Evolutionary conservation across 306 rosid genomes (phyloP).

Genomic region (Geum urbanum): DNA sequence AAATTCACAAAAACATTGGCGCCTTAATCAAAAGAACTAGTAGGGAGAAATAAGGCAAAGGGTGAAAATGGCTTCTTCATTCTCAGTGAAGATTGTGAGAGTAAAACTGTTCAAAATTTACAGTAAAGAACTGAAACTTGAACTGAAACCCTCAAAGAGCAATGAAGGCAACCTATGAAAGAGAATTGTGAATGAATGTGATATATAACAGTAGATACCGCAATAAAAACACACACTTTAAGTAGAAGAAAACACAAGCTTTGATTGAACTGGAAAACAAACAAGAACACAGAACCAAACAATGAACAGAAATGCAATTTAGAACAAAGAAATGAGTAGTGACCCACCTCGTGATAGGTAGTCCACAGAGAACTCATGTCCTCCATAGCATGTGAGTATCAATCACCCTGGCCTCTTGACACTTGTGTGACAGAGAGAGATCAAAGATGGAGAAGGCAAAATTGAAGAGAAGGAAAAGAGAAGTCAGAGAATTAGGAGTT

Average conservation of each 20-base stretch:
- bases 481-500: slow-evolving; percentile 25
- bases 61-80: background rate
- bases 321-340: slow-evolving; percentile 15
- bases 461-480: slow-evolving; percentile 1
- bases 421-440: slow-evolving; percentile 3
- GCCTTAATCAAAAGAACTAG: background rate
- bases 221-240: slow-evolving; percentile 2
- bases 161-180: slow-evolving; percentile 23
- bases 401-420: background rate
- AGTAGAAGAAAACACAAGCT: slow-evolving; percentile 5
- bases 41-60: background rate
- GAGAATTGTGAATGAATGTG: slow-evolving; percentile 7
- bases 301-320: background rate
- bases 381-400: slow-evolving; percentile 43
- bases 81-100: background rate
- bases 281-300: slow-evolving; percentile 12
- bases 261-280: slow-evolving; percentile 18
- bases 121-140: slow-evolving; percentile 4
- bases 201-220: background rate
- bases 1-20: background rate
- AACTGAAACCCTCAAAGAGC: background rate
- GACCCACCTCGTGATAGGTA: slow-evolving; percentile 54
- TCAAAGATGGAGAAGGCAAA: slow-evolving; percentile 1
- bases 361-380: slow-evolving; percentile 43
- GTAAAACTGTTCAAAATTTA: slow-evolving; percentile 7